A percentile compares a stretch with the other conserved stretches of the same genome.
Conservation (phyloP, 345 rosid species). For the Euphorbia peplus region DNA sequence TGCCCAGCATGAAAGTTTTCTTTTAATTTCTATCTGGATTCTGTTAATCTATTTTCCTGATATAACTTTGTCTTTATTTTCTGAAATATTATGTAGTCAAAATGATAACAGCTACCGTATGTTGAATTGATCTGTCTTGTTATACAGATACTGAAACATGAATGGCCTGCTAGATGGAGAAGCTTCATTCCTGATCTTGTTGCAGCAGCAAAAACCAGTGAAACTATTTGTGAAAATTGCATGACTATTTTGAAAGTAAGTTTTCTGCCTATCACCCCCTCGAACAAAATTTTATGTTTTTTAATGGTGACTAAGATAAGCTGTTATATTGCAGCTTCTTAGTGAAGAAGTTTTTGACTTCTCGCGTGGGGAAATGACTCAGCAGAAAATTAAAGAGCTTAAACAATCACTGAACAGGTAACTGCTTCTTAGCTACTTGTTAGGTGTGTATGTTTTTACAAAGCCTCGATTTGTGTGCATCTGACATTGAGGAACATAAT, state of each 20-base stretch:
- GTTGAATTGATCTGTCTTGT: neutral
- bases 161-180: constrained; percentile 97
- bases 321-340: constrained; percentile 55
- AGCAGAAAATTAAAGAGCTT: constrained; percentile 91
- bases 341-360: constrained; percentile 99
- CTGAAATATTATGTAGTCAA: neutral
- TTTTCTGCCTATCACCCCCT: constrained; percentile 8
- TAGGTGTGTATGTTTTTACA: neutral
- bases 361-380: constrained; percentile 99
- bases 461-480: neutral
- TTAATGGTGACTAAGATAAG: constrained; percentile 12
- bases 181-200: constrained; percentile 99
- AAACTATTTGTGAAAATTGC: constrained; percentile 99
- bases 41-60: neutral
- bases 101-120: neutral
- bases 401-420: constrained; percentile 95
- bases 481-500: neutral
- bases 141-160: constrained; percentile 93
- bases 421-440: neutral
- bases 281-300: neutral
- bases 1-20: neutral
- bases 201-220: constrained; percentile 98
- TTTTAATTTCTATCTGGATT: neutral
- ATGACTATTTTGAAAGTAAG: constrained; percentile 91
- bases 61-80: neutral